Conservation (phyloP, 352 stramenopile species). For the Blastocystis sp. region DNA sequence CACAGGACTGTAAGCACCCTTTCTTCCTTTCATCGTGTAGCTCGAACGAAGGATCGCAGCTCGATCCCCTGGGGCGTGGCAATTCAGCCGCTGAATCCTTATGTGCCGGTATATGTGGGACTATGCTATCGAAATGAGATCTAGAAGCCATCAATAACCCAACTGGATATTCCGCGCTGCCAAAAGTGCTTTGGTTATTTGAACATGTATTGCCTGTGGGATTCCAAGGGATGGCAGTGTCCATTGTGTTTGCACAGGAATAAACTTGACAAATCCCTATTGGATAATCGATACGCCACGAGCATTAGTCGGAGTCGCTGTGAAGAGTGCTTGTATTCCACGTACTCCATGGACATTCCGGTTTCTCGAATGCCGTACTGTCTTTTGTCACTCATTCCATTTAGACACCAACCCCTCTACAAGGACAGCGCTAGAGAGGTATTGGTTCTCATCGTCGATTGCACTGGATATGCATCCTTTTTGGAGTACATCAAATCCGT, state of each 20-base stretch:
- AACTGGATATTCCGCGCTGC: slow-evolving; percentile 34
- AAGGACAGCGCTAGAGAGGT: slow-evolving; percentile 14
- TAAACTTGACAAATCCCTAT: slow-evolving; percentile 2
- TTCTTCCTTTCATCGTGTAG: slow-evolving; percentile 23
- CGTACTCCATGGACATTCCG: slow-evolving; percentile 25
- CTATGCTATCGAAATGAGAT: background rate
- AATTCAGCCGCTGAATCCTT: slow-evolving; percentile 55
- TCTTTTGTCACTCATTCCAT: background rate
- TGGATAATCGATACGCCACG: slow-evolving; percentile 30
- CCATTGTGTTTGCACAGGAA: slow-evolving; percentile 40
- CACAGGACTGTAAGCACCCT: slow-evolving; percentile 5
- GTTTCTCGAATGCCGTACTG: slow-evolving; percentile 4
- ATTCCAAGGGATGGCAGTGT: slow-evolving; percentile 55
- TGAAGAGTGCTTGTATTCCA: slow-evolving; percentile 43
- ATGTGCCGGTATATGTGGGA: slow-evolving; percentile 8
- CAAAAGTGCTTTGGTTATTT: slow-evolving; percentile 63
- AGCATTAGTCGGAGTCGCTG: slow-evolving; percentile 55
- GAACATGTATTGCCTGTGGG: slow-evolving; percentile 64
- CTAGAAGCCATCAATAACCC: slow-evolving; percentile 31
- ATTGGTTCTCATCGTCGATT: slow-evolving; percentile 45
- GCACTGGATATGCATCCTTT: slow-evolving; percentile 7
- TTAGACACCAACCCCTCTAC: slow-evolving; percentile 22
- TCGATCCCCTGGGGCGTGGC: slow-evolving; percentile 53
- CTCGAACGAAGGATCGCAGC: slow-evolving; percentile 49
- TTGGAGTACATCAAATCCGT: slow-evolving; percentile 33